A percentile compares a stretch with the other conserved stretches of the same genome.
These are phyloP conservation scores for Lentinula lateritia DNA, from an alignment of 768 basidiomycete species.

Conservation along the genomic window DNA sequence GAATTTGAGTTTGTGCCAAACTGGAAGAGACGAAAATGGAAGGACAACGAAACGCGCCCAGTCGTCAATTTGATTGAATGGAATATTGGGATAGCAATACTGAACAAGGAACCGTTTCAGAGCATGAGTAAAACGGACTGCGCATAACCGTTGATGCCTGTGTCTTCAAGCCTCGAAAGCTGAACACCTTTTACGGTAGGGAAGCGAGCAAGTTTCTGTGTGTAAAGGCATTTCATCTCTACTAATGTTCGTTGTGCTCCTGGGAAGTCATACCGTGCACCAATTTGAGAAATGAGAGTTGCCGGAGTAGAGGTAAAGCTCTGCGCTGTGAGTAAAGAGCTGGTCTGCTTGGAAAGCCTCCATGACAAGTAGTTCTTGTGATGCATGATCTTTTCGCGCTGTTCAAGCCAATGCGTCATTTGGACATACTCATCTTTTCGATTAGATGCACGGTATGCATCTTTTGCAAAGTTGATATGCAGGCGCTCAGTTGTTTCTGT, in stretches of 20 bases:
- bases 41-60: neutral
- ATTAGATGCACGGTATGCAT: no score
- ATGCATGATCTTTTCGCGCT: neutral
- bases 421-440: slow-evolving; percentile 11
- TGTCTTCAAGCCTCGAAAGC: neutral
- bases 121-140: neutral
- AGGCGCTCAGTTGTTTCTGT: no score
- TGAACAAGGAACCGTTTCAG: neutral
- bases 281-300: neutral
- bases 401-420: slow-evolving; percentile 2
- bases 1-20: neutral
- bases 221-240: neutral
- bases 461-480: no score
- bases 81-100: neutral
- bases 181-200: neutral
- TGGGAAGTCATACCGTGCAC: neutral
- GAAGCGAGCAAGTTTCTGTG: neutral
- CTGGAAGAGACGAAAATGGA: neutral
- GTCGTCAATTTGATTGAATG: neutral
- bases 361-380: neutral
- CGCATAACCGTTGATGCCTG: neutral
- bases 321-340: neutral
- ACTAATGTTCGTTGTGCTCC: neutral
- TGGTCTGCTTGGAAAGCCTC: neutral
- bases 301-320: neutral